These are phyloP conservation scores for Silybum marianum DNA, from an alignment of 129 eudicot genomes.

Conservation along the genomic window DNA sequence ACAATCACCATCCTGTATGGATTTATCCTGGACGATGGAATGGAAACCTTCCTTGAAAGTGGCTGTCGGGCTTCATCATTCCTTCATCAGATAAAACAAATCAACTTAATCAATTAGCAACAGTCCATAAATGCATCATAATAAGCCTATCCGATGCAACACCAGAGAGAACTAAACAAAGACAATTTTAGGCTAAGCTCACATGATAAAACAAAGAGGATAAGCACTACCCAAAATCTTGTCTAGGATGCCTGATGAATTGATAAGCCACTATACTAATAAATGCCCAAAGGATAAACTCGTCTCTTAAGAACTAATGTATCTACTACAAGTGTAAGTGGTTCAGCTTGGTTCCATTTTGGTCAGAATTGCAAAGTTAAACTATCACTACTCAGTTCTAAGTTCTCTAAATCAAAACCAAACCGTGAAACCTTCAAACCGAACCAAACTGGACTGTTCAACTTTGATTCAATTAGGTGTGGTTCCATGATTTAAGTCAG, in stretches of 20 bases:
- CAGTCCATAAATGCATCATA: not conserved
- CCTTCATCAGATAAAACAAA: constrained; percentile 56
- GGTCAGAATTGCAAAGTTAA: constrained; percentile 2
- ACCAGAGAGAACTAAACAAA: not conserved
- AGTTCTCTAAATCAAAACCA: not conserved
- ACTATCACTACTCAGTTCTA: not conserved
- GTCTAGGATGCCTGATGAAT: not conserved
- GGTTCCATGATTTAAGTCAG: not conserved
- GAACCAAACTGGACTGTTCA: not conserved
- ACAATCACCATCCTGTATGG: constrained; percentile 99
- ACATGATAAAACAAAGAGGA: not conserved
- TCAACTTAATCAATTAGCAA: constrained; percentile 14
- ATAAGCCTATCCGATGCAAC: not conserved
- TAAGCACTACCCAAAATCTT: not conserved
- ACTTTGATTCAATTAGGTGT: not conserved
- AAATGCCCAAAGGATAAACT: not conserved
- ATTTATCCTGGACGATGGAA: constrained; percentile 91
- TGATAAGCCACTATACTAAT: not conserved
- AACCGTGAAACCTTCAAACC: not conserved
- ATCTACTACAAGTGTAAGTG: not conserved
- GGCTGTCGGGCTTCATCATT: constrained; percentile 99
- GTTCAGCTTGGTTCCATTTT: constrained; percentile 1
- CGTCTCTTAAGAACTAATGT: not conserved
- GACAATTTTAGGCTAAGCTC: too few relatives aligned
- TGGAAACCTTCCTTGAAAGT: constrained; percentile 96